These are phyloP conservation scores for Penicillium sp. DNA, from an alignment of 2,329 filamentous ascomycete genomes.

Conservation along the genomic window DNA sequence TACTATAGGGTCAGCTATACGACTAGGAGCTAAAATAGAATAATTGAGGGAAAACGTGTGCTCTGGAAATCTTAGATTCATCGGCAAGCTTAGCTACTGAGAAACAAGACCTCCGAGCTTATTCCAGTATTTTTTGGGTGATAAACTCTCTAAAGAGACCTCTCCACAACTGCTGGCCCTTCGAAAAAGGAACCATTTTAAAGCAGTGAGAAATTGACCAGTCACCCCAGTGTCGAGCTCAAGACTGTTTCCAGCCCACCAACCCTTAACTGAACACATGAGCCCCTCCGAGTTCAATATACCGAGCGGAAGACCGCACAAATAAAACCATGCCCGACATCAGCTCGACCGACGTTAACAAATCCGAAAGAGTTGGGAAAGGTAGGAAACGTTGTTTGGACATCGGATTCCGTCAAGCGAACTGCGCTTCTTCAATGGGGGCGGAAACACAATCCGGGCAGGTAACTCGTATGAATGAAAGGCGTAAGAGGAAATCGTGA, in stretches of 20 bases:
- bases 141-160: constrained; percentile 35
- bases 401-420: constrained; percentile 27
- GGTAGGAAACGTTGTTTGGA: constrained; percentile 20
- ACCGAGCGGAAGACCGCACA: constrained; percentile 7
- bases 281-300: constrained; percentile 24
- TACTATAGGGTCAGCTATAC: not conserved
- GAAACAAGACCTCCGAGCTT: constrained; percentile 22
- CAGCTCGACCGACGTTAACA: constrained; percentile 30
- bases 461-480: constrained; percentile 23
- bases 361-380: constrained; percentile 29
- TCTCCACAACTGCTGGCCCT: constrained; percentile 32
- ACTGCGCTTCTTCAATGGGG: constrained; percentile 17
- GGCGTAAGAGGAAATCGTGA: constrained; percentile 27
- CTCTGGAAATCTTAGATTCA: constrained; percentile 25
- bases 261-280: constrained; percentile 36
- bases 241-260: constrained; percentile 21
- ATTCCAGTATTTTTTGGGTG: constrained; percentile 27
- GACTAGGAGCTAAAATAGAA: not conserved
- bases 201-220: constrained; percentile 36
- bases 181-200: constrained; percentile 15
- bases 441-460: constrained; percentile 18
- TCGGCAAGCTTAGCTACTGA: constrained; percentile 27
- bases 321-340: constrained; percentile 22
- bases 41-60: constrained; percentile 5
- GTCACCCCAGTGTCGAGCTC: constrained; percentile 25